phyloP scores from a whole-genome alignment of 148 eudicot species.

The Beta vulgaris region DNA sequence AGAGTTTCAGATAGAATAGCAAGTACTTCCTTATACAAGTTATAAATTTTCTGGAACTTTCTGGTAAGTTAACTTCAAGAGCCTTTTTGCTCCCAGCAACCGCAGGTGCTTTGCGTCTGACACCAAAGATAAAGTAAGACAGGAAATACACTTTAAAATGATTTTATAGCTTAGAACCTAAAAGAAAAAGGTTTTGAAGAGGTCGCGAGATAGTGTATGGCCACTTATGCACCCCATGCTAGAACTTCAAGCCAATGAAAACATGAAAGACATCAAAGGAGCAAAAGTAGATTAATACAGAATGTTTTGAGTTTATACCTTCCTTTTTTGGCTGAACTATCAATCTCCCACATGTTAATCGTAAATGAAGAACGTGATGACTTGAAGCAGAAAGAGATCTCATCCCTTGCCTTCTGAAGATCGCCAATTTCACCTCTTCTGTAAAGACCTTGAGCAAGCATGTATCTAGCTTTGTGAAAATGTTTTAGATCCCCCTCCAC shows the following conservation, averaged over 20 bases:
- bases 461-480: constrained; percentile 96
- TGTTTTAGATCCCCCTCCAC: constrained; percentile 98
- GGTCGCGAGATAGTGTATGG: neutral
- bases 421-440: constrained; percentile 68
- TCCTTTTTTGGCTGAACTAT: constrained; percentile 90
- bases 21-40: constrained; percentile 92
- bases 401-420: constrained; percentile 85
- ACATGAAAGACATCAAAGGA: neutral
- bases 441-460: constrained; percentile 94
- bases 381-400: constrained; percentile 96
- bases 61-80: constrained; percentile 92
- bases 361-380: constrained; percentile 97
- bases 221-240: neutral
- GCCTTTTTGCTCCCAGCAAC: constrained; percentile 61
- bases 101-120: constrained; percentile 83
- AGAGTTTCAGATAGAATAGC: constrained; percentile 72
- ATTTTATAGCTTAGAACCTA: neutral
- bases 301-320: constrained; percentile 45
- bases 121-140: constrained; percentile 20
- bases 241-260: neutral
- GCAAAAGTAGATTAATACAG: neutral
- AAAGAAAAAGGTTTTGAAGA: neutral
- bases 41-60: constrained; percentile 93
- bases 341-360: constrained; percentile 99
- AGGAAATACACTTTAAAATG: constrained; percentile 8